These are phyloP conservation scores for Cyclocybe cylindracea DNA, from an alignment of 768 basidiomycete species.

Conservation along the genomic window DNA sequence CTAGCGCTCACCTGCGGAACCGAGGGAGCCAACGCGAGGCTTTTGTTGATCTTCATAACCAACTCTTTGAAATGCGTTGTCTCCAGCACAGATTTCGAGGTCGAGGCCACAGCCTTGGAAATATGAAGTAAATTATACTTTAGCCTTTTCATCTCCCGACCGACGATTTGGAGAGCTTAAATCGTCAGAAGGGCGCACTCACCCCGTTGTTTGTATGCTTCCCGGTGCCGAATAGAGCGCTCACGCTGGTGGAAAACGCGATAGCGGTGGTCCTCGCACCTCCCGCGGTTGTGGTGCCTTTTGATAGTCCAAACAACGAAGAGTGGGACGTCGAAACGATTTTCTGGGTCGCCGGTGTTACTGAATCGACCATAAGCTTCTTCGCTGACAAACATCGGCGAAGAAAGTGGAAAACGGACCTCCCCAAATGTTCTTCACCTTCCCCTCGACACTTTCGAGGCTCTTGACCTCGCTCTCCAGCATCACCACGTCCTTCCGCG, in stretches of 20 bases:
- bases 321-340: constrained; percentile 20
- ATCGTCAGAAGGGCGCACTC: not conserved
- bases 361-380: no score
- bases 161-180: not conserved
- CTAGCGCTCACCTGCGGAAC: constrained; percentile 39
- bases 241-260: constrained; percentile 33
- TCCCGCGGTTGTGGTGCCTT: constrained; percentile 3
- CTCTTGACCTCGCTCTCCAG: constrained; percentile 21
- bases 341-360: constrained; percentile 5
- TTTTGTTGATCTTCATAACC: constrained; percentile 66
- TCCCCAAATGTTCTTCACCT: constrained; percentile 26
- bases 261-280: constrained; percentile 14
- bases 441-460: constrained; percentile 11
- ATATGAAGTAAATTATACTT: constrained; percentile 5
- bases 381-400: no score
- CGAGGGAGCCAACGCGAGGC: constrained; percentile 60
- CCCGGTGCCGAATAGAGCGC: constrained; percentile 46
- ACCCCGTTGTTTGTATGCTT: not conserved
- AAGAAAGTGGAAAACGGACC: no score
- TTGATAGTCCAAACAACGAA: constrained; percentile 30
- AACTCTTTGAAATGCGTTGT: constrained; percentile 48
- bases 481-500: constrained; percentile 16
- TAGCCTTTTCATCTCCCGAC: not conserved
- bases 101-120: constrained; percentile 5
- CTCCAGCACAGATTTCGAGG: not conserved